Percentiles rank a stretch among this genome's conserved stretches.
Evolutionary conservation across 1,139 yeast species (phyloP).

Genomic region (Taphrina communis): DNA sequence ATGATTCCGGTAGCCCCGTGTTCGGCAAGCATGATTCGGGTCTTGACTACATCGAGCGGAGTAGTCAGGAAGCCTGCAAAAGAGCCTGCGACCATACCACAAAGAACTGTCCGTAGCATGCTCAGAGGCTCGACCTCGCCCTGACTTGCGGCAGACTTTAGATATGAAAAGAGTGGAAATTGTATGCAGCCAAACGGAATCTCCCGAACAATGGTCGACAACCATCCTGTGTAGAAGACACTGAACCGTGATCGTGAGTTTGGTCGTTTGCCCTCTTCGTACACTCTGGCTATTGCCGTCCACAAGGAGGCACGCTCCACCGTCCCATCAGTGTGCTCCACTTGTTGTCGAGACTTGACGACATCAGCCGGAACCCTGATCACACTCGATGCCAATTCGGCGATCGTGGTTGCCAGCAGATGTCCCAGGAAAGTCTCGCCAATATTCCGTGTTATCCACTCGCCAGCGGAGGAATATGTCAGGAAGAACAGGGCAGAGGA

Average conservation of each 20-base stretch:
- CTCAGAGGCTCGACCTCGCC: constrained; percentile 56
- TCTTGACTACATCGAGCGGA: constrained; percentile 89
- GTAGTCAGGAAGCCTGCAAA: constrained; percentile 93
- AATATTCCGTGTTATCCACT: neutral
- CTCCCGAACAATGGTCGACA: constrained; percentile 87
- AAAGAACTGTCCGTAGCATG: constrained; percentile 81
- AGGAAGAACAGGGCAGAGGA: constrained; percentile 80
- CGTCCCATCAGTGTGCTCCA: constrained; percentile 67
- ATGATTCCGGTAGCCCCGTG: constrained; percentile 58
- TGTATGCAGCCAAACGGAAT: constrained; percentile 95
- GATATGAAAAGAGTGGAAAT: constrained; percentile 86
- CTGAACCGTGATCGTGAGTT: constrained; percentile 57
- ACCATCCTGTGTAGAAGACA: constrained; percentile 92
- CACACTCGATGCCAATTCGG: constrained; percentile 90
- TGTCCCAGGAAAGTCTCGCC: constrained; percentile 29
- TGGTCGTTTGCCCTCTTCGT: constrained; percentile 27
- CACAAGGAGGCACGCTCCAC: constrained; percentile 8
- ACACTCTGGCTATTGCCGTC: constrained; percentile 22
- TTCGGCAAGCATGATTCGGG: constrained; percentile 82
- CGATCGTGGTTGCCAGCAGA: constrained; percentile 73
- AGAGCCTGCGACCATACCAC: constrained; percentile 97
- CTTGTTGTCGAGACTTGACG: constrained; percentile 77
- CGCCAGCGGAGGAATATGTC: constrained; percentile 68
- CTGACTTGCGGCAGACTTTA: constrained; percentile 65
- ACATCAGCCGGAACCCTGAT: constrained; percentile 98